A percentile compares a stretch with the other conserved stretches of the same genome.
phyloP scores from a whole-genome alignment of 768 basidiomycete genomes.

The Lactarius psammicola region DNA sequence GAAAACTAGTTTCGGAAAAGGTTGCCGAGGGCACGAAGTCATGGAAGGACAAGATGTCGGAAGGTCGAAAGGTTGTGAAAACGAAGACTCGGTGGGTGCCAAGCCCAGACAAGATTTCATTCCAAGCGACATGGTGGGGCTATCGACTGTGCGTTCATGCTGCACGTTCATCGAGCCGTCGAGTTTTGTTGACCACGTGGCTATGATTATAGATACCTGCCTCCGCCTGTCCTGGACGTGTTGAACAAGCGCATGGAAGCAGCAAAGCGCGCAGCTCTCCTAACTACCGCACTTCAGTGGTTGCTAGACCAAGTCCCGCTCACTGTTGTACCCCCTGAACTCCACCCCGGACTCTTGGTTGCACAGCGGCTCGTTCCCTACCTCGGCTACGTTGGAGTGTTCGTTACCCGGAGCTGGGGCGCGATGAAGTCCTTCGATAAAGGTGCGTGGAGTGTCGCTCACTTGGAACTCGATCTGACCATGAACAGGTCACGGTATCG shows the following conservation, averaged over 20 bases:
- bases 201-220: conserved; percentile 56
- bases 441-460: conserved; percentile 41
- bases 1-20: conserved; percentile 23
- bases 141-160: conserved; percentile 57
- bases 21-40: conserved; percentile 22
- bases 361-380: conserved; percentile 64
- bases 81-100: conserved; percentile 55
- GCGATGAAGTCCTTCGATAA: conserved; percentile 65
- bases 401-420: conserved; percentile 78
- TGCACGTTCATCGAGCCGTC: too few relatives aligned
- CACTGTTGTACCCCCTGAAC: conserved; percentile 55
- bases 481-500: conserved; percentile 66
- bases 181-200: not conserved
- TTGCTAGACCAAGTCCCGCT: conserved; percentile 63
- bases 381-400: conserved; percentile 69
- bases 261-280: conserved; percentile 69
- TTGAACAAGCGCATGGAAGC: conserved; percentile 65
- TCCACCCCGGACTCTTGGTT: conserved; percentile 54
- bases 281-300: conserved; percentile 74
- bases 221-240: conserved; percentile 66
- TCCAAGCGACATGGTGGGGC: conserved; percentile 80
- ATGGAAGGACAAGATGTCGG: conserved; percentile 25
- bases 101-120: conserved; percentile 67
- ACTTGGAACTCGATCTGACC: conserved; percentile 13
- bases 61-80: conserved; percentile 34